These are phyloP conservation scores for Cicer arietinum DNA, from an alignment of 306 rosid genomes.

Conservation along the genomic window DNA sequence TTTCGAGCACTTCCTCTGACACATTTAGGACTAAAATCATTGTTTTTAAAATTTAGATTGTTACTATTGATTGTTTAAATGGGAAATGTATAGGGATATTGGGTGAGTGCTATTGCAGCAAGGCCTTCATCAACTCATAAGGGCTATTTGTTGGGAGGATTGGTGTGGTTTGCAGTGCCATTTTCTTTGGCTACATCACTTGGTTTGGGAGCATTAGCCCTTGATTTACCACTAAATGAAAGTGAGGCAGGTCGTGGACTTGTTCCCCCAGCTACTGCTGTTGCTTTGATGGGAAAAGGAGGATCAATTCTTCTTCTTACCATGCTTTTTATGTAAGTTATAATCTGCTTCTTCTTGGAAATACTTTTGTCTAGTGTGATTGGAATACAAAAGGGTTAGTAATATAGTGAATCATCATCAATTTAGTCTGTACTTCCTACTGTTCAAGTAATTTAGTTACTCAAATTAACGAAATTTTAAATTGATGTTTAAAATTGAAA, in stretches of 20 bases:
- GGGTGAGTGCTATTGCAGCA: slow-evolving; percentile 98
- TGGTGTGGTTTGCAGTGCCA: slow-evolving; percentile 99
- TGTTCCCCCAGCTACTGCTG: slow-evolving; percentile 95
- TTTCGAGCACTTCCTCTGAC: no score
- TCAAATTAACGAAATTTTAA: neutral
- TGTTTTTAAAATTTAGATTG: neutral
- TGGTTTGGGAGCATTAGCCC: slow-evolving; percentile 94
- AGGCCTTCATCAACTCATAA: slow-evolving; percentile 96
- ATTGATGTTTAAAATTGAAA: neutral
- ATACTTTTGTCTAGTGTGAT: slow-evolving; percentile 10
- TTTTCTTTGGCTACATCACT: slow-evolving; percentile 92
- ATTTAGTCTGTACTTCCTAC: neutral
- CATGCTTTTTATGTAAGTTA: slow-evolving; percentile 92
- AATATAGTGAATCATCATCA: neutral
- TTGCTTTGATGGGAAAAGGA: slow-evolving; percentile 94
- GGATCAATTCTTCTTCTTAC: slow-evolving; percentile 91
- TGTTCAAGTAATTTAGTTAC: neutral
- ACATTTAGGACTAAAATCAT: no score
- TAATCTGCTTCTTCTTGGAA: neutral
- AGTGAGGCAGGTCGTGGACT: slow-evolving; percentile 87
- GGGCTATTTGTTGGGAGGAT: slow-evolving; percentile 93
- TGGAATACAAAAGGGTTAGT: neutral
- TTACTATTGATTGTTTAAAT: slow-evolving; percentile 35
- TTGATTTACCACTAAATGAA: slow-evolving; percentile 76
- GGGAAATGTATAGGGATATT: slow-evolving; percentile 73